phyloP scores from a whole-genome alignment of 129 eudicot species.

The Calendula officinalis region DNA sequence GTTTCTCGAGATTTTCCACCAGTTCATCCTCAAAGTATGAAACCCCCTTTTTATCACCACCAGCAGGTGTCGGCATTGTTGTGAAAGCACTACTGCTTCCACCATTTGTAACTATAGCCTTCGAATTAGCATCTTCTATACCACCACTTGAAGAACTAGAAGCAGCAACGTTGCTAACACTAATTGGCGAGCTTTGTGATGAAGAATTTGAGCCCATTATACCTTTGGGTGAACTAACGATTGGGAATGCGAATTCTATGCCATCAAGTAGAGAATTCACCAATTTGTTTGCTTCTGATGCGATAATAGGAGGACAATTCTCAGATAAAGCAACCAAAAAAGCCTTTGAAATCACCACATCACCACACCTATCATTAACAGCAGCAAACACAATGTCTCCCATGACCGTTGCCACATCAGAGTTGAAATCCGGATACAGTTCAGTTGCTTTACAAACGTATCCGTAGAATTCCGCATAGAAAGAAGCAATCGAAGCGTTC shows the following conservation, averaged over 20 bases:
- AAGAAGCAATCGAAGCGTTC: constrained; percentile 39
- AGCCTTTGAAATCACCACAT: constrained; percentile 44
- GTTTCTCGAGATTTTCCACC: constrained; percentile 72
- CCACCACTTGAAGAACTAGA: constrained; percentile 65
- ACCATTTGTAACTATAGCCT: constrained; percentile 49
- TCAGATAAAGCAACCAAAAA: constrained; percentile 60
- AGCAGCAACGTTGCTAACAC: constrained; percentile 41
- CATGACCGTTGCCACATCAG: constrained; percentile 57
- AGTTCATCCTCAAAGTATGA: constrained; percentile 71
- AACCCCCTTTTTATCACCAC: constrained; percentile 38
- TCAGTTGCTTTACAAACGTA: constrained; percentile 58
- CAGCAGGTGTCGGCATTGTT: constrained; percentile 38
- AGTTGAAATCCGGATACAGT: constrained; percentile 40
- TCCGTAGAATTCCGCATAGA: constrained; percentile 52
- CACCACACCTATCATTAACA: constrained; percentile 37
- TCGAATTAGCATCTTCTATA: constrained; percentile 45
- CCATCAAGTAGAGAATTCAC: constrained; percentile 55
- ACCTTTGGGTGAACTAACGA: constrained; percentile 49
- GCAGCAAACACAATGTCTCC: constrained; percentile 61
- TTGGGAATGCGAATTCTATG: constrained; percentile 34
- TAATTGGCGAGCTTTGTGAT: constrained; percentile 62
- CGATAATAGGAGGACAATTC: constrained; percentile 53
- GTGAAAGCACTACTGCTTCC: constrained; percentile 47
- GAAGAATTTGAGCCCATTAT: constrained; percentile 39
- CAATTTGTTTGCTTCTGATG: constrained; percentile 58